phyloP scores from a whole-genome alignment of 306 rosid genomes.

The Mimosa pudica region DNA sequence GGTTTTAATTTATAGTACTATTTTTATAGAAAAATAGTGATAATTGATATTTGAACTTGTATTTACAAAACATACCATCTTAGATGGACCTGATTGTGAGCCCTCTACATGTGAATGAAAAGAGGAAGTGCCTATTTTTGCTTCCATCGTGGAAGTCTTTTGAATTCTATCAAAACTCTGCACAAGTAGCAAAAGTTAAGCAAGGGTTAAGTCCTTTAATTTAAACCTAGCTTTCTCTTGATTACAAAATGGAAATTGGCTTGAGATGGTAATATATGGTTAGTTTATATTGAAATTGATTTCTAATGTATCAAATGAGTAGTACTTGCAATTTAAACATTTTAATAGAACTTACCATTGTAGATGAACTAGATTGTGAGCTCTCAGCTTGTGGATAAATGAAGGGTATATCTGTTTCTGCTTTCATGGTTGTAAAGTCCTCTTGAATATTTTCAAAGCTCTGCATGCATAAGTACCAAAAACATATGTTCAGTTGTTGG shows the following conservation, averaged over 20 bases:
- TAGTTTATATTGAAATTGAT: not conserved
- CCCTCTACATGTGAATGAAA: not conserved
- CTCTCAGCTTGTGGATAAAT: no score
- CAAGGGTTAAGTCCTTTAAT: not conserved
- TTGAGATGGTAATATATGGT: not conserved
- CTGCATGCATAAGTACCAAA: no score
- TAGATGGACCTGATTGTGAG: not conserved
- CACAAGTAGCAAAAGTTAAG: no score
- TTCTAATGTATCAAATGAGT: not conserved
- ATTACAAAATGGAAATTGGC: not conserved
- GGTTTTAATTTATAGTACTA: no score
- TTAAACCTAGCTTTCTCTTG: no score
- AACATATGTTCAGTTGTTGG: no score
- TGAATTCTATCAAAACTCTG: not conserved
- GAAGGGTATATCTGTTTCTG: no score
- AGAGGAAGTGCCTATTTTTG: not conserved
- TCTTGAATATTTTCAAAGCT: no score
- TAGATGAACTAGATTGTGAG: not conserved
- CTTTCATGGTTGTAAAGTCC: no score
- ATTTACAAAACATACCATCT: not conserved
- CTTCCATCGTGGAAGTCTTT: not conserved
- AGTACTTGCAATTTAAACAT: not conserved
- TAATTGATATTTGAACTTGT: no score
- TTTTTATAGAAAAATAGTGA: no score
- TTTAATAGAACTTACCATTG: not conserved